Conservation (phyloP, 2,329 filamentous ascomycete species). For the Phialophora chinensis region DNA sequence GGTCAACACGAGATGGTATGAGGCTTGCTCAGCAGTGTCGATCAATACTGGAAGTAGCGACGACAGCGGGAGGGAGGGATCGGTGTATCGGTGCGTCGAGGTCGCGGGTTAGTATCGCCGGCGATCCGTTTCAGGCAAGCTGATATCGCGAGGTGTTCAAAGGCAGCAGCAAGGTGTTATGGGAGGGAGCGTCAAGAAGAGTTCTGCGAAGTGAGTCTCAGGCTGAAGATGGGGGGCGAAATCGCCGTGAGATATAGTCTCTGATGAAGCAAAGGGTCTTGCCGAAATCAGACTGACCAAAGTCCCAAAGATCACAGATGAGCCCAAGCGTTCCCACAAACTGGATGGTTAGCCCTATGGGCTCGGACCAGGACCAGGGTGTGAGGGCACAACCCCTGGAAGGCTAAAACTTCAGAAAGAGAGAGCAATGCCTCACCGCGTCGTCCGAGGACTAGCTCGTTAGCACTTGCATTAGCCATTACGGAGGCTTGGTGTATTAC, state of each 20-base stretch:
- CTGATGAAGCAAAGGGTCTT: constrained; percentile 27
- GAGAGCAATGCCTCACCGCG: constrained; percentile 15
- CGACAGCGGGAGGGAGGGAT: constrained; percentile 3
- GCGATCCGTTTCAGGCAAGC: background rate
- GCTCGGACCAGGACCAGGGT: constrained; percentile 15
- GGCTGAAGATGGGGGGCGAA: constrained; percentile 32
- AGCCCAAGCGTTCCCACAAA: constrained; percentile 6
- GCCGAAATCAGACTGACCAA: constrained; percentile 31
- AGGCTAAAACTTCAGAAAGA: constrained; percentile 6
- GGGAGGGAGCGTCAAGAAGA: constrained; percentile 15
- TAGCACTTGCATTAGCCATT: background rate
- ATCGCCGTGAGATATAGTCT: constrained; percentile 36
- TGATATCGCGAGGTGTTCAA: background rate
- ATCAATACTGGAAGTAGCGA: constrained; percentile 35
- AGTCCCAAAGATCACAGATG: constrained; percentile 18
- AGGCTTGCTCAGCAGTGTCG: constrained; percentile 39
- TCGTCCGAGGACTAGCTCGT: background rate
- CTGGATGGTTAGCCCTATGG: constrained; percentile 21
- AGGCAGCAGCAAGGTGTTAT: background rate
- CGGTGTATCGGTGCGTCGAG: constrained; percentile 1
- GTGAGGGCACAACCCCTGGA: background rate
- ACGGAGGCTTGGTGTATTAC: background rate
- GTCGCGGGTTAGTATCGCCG: background rate
- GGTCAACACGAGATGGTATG: constrained; percentile 14
- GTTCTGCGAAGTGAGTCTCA: constrained; percentile 24